These are phyloP conservation scores for Phtheirospermum japonicum DNA, from an alignment of 257 asterid genomes.

Conservation along the genomic window DNA sequence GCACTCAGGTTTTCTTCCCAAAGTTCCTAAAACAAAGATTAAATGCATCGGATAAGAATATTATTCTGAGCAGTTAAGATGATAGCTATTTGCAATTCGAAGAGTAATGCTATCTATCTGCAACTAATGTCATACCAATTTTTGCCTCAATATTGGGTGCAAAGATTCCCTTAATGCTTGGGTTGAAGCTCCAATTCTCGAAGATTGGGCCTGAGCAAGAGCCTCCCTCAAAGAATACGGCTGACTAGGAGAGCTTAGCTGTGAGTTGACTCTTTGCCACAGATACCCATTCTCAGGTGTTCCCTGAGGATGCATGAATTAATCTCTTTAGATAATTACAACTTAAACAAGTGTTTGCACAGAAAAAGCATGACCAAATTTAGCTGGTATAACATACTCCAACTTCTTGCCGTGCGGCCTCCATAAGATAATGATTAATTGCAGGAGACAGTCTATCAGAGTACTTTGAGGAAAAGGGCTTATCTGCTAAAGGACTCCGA, in stretches of 20 bases:
- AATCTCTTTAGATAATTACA: conserved; percentile 28
- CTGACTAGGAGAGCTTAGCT: conserved; percentile 96
- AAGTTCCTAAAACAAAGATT: conserved; percentile 68
- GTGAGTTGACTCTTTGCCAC: conserved; percentile 97
- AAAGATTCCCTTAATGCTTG: conserved; percentile 93
- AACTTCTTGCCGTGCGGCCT: conserved; percentile 96
- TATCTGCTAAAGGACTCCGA: conserved; percentile 84
- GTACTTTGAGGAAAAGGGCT: conserved; percentile 80
- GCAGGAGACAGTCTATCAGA: conserved; percentile 97
- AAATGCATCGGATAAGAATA: conserved; percentile 22
- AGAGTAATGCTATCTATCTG: conserved; percentile 23
- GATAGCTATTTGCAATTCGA: conserved; percentile 18
- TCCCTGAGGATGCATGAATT: conserved; percentile 79
- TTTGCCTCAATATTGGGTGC: conserved; percentile 96
- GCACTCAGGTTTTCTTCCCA: conserved; percentile 99
- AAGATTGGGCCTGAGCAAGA: conserved; percentile 97
- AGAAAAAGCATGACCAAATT: conserved; percentile 20
- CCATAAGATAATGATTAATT: conserved; percentile 87
- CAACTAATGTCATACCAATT: conserved; percentile 57
- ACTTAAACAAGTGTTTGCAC: conserved; percentile 19
- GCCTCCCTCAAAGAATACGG: conserved; percentile 98
- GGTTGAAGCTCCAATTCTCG: conserved; percentile 91
- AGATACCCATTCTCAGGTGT: conserved; percentile 97
- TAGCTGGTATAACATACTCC: conserved; percentile 60
- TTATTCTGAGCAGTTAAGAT: conserved; percentile 20